A percentile compares a stretch with the other conserved stretches of the same genome.
Evolutionary conservation across 1,284 basidiomycete species (phyloP).

Genomic region (Ganoderma lucidum): DNA sequence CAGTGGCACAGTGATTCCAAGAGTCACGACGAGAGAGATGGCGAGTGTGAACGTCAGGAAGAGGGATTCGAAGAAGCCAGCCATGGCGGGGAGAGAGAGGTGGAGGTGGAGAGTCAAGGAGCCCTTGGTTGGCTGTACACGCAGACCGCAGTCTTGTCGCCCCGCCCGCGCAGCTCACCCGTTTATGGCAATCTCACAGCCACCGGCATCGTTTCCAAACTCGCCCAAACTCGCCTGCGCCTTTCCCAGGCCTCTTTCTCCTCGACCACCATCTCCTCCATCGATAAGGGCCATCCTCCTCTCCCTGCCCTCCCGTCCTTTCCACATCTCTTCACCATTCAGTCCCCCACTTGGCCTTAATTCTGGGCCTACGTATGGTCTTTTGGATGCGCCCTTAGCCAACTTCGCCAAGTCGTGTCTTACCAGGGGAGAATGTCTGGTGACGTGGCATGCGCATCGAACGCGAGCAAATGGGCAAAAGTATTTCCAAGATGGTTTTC

Average conservation of each 20-base stretch:
- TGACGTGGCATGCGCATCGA: neutral
- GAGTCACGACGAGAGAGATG: constrained; percentile 59
- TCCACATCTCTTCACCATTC: neutral
- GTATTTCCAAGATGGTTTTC: neutral
- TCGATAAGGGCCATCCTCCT: constrained; percentile 21
- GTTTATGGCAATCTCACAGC: constrained; percentile 26
- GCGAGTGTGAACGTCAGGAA: constrained; percentile 50
- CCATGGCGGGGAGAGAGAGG: constrained; percentile 45
- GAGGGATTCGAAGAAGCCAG: constrained; percentile 24
- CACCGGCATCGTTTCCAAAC: constrained; percentile 32
- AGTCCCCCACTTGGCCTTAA: neutral
- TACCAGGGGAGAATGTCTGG: neutral
- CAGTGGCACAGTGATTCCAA: constrained; percentile 59
- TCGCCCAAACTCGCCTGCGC: constrained; percentile 24
- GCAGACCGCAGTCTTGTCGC: constrained; percentile 4
- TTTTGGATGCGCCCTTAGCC: neutral
- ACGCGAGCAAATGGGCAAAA: neutral
- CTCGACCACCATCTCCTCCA: constrained; percentile 47
- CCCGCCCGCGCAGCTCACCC: constrained; percentile 21
- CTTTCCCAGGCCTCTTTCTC: constrained; percentile 42
- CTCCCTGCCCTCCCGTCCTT: neutral
- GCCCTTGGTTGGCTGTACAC: neutral
- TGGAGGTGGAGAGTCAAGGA: constrained; percentile 36
- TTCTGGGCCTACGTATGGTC: neutral
- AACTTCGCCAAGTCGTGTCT: neutral